Percentiles rank a stretch among this genome's conserved stretches.
Conservation (phyloP, 257 asterid species). For the Dorcoceras hygrometricum region DNA sequence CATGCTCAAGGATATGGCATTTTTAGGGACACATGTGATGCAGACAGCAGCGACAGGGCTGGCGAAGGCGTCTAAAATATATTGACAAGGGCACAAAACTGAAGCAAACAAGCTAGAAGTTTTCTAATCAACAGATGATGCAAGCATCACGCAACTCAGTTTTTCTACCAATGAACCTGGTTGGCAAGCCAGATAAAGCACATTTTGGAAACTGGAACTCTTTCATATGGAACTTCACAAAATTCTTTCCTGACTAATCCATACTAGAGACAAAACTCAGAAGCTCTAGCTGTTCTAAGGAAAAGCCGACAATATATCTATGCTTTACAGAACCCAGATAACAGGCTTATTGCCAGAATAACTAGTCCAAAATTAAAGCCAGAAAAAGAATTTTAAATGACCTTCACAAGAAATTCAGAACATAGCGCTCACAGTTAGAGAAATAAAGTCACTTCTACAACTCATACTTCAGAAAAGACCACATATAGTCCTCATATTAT, state of each 20-base stretch:
- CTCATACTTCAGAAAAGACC: neutral
- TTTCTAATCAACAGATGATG: neutral
- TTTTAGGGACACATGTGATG: neutral
- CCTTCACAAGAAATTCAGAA: neutral
- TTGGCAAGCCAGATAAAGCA: neutral
- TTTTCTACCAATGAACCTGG: neutral
- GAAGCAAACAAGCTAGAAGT: neutral
- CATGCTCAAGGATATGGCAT: neutral
- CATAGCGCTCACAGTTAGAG: neutral
- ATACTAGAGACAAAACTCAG: neutral
- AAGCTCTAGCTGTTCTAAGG: neutral
- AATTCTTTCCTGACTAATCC: slow-evolving; percentile 3
- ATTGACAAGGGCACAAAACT: neutral
- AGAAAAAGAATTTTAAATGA: neutral
- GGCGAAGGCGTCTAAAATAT: neutral
- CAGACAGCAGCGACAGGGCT: neutral
- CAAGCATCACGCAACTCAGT: neutral
- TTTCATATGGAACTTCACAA: neutral
- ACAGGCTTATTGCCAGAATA: neutral
- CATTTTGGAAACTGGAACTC: neutral
- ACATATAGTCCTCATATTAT: neutral
- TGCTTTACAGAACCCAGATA: neutral
- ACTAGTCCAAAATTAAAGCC: slow-evolving; percentile 12
- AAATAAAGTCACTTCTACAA: neutral
- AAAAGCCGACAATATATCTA: neutral